A percentile compares a stretch with the other conserved stretches of the same genome.
phyloP scores from a whole-genome alignment of 2,329 filamentous ascomycete species.

The Esteya vermicola region DNA sequence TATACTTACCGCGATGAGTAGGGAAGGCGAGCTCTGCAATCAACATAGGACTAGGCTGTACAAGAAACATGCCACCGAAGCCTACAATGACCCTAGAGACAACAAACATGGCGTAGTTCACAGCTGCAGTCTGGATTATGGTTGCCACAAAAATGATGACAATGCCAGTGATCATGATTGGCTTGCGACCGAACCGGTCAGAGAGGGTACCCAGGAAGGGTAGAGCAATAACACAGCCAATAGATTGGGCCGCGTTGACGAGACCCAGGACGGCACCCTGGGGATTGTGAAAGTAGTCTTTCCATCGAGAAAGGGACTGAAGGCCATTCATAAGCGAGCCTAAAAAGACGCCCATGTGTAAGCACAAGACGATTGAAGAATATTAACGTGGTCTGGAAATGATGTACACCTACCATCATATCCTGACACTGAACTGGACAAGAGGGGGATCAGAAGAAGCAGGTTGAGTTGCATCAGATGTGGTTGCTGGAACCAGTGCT shows the following conservation, averaged over 20 bases:
- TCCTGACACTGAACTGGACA: neutral
- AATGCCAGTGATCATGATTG: slow-evolving; percentile 37
- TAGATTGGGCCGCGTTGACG: slow-evolving; percentile 11
- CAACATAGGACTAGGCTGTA: slow-evolving; percentile 5
- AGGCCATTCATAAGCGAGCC: slow-evolving; percentile 25
- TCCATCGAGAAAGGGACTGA: slow-evolving; percentile 22
- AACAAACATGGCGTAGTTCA: slow-evolving; percentile 23
- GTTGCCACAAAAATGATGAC: slow-evolving; percentile 41
- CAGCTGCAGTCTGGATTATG: slow-evolving; percentile 35
- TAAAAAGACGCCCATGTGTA: no score
- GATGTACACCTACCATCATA: slow-evolving; percentile 9
- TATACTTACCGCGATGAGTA: slow-evolving; percentile 4
- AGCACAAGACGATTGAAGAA: no score
- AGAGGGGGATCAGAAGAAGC: slow-evolving; percentile 1
- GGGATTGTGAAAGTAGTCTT: slow-evolving; percentile 12
- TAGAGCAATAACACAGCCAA: slow-evolving; percentile 10
- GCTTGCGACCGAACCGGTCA: slow-evolving; percentile 39
- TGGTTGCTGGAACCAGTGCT: slow-evolving; percentile 3
- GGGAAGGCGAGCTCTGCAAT: slow-evolving; percentile 8
- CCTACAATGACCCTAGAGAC: slow-evolving; percentile 9
- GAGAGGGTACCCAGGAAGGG: slow-evolving; percentile 2
- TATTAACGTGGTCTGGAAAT: neutral
- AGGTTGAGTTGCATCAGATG: slow-evolving; percentile 5
- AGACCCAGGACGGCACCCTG: slow-evolving; percentile 11
- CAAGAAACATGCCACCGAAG: slow-evolving; percentile 9